phyloP scores from a whole-genome alignment of 306 rosid species.

The Elaeagnus macrophylla region DNA sequence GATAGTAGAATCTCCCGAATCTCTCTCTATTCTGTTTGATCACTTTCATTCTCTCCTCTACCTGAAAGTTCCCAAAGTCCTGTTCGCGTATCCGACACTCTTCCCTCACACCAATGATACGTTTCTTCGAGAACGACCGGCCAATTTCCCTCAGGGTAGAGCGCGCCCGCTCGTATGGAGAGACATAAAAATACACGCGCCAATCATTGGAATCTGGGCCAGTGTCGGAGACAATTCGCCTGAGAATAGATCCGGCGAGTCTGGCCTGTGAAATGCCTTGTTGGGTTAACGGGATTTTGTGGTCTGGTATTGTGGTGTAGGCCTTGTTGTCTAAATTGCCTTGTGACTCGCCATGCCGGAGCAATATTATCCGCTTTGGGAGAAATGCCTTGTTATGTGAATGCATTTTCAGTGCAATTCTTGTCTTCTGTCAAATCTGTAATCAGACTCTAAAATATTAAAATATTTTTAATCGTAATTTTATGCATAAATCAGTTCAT shows the following conservation, averaged over 20 bases:
- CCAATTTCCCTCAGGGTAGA: conserved; percentile 80
- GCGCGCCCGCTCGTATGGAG: conserved; percentile 77
- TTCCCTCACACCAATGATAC: conserved; percentile 73
- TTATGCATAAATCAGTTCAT: no score
- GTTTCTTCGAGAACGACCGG: conserved; percentile 48
- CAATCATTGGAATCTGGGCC: conserved; percentile 35
- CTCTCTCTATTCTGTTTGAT: conserved; percentile 47
- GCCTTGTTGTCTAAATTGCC: conserved; percentile 61
- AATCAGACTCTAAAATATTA: no score
- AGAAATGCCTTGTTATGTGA: conserved; percentile 7
- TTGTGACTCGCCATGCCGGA: conserved; percentile 82
- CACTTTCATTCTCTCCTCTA: conserved; percentile 49
- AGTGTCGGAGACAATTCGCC: conserved; percentile 21
- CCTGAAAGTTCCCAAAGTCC: conserved; percentile 90
- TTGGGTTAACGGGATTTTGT: conserved; percentile 43
- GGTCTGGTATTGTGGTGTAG: conserved; percentile 63
- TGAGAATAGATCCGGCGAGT: conserved; percentile 38
- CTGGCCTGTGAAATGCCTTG: conserved; percentile 53
- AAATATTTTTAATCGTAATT: no score
- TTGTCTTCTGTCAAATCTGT: no score
- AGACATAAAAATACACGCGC: conserved; percentile 79
- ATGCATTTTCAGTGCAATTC: conserved; percentile 16
- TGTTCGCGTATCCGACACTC: conserved; percentile 89
- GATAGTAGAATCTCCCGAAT: conserved; percentile 73
- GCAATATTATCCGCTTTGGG: conserved; percentile 70